Evolutionary conservation across 2,329 filamentous ascomycete genomes (phyloP).

Genomic region (Diplodia sapinea): DNA sequence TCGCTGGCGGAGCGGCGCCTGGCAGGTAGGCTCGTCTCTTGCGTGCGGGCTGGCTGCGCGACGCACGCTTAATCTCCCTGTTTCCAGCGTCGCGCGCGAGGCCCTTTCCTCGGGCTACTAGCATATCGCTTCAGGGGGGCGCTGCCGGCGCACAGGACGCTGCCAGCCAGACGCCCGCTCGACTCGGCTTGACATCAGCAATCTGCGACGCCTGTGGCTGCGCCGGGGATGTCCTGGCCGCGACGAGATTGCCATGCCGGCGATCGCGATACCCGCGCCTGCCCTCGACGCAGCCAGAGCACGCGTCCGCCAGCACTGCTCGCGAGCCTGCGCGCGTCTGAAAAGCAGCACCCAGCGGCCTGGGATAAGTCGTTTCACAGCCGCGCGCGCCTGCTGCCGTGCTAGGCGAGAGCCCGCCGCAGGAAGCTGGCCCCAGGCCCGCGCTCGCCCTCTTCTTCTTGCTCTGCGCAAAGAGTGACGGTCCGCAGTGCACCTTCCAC

Average conservation of each 20-base stretch:
- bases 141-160: conserved; percentile 20
- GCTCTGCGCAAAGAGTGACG: not conserved
- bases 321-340: not conserved
- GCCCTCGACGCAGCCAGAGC: not conserved
- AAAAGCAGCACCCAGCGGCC: conserved; percentile 21
- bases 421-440: not conserved
- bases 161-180: conserved; percentile 23
- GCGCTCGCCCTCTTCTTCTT: not conserved
- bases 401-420: conserved; percentile 8
- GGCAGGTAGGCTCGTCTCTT: conserved; percentile 25
- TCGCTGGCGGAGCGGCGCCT: conserved; percentile 11
- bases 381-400: conserved; percentile 25
- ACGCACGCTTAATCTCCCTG: conserved; percentile 24
- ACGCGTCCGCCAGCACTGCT: conserved; percentile 1
- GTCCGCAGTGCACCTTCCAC: not conserved
- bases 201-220: conserved; percentile 30
- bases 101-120: conserved; percentile 19
- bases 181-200: conserved; percentile 29
- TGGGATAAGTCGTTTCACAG: conserved; percentile 27
- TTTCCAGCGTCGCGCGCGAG: conserved; percentile 27
- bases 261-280: conserved; percentile 26
- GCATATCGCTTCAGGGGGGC: conserved; percentile 27
- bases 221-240: conserved; percentile 26
- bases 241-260: conserved; percentile 28
- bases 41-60: conserved; percentile 23